Percentiles rank a stretch among this genome's conserved stretches.
These are phyloP conservation scores for Fusarium ramigenum DNA, from an alignment of 2,329 filamentous ascomycete species.

Conservation along the genomic window DNA sequence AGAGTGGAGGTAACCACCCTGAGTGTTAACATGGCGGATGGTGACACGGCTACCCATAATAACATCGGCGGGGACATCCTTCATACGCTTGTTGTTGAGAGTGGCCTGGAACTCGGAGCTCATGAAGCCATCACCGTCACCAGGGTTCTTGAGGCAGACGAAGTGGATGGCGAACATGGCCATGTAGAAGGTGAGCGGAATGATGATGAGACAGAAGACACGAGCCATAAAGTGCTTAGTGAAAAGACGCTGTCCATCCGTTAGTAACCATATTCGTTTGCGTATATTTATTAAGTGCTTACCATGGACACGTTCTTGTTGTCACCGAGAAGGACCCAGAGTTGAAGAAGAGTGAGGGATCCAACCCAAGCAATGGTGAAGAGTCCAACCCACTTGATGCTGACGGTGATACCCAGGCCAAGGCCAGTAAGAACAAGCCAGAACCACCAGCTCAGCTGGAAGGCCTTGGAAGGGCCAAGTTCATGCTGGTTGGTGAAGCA, in stretches of 20 bases:
- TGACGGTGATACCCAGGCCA: slow-evolving; percentile 87
- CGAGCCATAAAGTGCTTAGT: slow-evolving; percentile 95
- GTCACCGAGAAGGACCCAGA: slow-evolving; percentile 95
- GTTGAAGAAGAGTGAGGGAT: slow-evolving; percentile 85
- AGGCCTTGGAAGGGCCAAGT: slow-evolving; percentile 87
- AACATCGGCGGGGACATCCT: slow-evolving; percentile 92
- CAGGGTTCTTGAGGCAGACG: slow-evolving; percentile 89
- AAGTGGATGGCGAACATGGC: slow-evolving; percentile 99
- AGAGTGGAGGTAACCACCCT: slow-evolving; percentile 97
- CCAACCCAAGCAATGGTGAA: slow-evolving; percentile 99
- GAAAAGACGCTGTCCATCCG: slow-evolving; percentile 70
- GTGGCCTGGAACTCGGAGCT: slow-evolving; percentile 99
- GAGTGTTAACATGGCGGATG: slow-evolving; percentile 94
- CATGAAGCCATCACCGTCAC: slow-evolving; percentile 99
- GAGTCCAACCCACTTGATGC: slow-evolving; percentile 98
- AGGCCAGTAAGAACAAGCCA: slow-evolving; percentile 91
- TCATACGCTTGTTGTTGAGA: slow-evolving; percentile 95
- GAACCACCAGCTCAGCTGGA: slow-evolving; percentile 95
- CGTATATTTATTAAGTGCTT: slow-evolving; percentile 42
- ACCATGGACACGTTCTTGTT: slow-evolving; percentile 82
- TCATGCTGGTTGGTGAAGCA: slow-evolving; percentile 98
- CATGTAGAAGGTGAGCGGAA: slow-evolving; percentile 91
- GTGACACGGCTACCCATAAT: slow-evolving; percentile 86
- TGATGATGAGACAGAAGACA: slow-evolving; percentile 88
- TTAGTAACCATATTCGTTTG: slow-evolving; percentile 16